Evolutionary conservation across 495 filamentous ascomycete genomes (phyloP).

Genomic region (Penicillium psychrofluorescens): DNA sequence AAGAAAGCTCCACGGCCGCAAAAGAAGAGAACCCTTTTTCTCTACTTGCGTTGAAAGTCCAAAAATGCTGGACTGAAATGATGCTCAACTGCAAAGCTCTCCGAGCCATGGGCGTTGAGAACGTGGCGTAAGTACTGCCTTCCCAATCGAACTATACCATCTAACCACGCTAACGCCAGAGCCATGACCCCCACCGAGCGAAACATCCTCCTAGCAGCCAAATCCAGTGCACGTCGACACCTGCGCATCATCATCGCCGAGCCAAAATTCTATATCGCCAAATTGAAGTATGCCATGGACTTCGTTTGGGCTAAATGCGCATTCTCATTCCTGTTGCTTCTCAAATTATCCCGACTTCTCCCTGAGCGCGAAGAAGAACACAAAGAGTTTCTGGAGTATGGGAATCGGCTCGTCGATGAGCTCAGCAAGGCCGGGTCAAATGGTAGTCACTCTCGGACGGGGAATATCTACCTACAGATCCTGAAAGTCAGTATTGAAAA

Average conservation of each 20-base stretch:
- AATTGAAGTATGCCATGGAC: conserved; percentile 46
- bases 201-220: conserved; percentile 36
- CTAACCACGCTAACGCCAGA: conserved; percentile 5
- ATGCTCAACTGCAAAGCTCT: conserved; percentile 43
- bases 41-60: conserved; percentile 30
- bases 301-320: conserved; percentile 52
- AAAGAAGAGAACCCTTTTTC: conserved; percentile 29
- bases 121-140: conserved; percentile 26
- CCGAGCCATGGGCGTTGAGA: conserved; percentile 40
- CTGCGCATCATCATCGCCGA: conserved; percentile 36
- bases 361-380: conserved; percentile 34
- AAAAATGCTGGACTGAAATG: conserved; percentile 43
- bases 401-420: conserved; percentile 34
- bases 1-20: conserved; percentile 16
- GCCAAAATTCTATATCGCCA: conserved; percentile 38
- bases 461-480: conserved; percentile 38
- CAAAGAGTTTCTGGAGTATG: conserved; percentile 33
- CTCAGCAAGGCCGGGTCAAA: conserved; percentile 27
- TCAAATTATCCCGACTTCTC: conserved; percentile 42
- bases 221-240: conserved; percentile 41
- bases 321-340: conserved; percentile 44
- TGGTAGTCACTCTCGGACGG: conserved; percentile 16
- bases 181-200: conserved; percentile 36
- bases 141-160: neutral
- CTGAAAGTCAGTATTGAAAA: conserved; percentile 41